These are phyloP conservation scores for Vairimorpha necatrix DNA, from an alignment of 371 early-diverging fungal species.

Conservation along the genomic window DNA sequence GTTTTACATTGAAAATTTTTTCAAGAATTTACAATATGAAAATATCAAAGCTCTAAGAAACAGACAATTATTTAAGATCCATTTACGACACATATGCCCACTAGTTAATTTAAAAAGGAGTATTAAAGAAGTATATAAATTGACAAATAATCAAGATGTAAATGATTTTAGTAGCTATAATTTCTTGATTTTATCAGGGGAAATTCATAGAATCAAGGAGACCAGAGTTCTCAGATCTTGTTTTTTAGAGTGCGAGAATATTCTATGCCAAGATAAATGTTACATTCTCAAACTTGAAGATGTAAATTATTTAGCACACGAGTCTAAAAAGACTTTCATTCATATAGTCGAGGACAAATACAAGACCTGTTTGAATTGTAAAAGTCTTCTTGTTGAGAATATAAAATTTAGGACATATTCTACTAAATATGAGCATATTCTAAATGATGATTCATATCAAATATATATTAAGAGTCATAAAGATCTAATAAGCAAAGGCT, in stretches of 20 bases:
- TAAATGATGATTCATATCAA: not conserved
- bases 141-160: not conserved
- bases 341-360: no score
- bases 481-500: not conserved
- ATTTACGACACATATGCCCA: not conserved
- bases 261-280: not conserved
- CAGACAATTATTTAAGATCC: not conserved
- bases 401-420: not conserved
- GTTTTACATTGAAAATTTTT: not conserved
- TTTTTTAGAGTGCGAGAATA: not conserved
- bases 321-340: conserved; percentile 1
- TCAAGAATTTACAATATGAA: not conserved
- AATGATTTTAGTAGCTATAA: not conserved
- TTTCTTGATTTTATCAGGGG: not conserved
- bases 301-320: not conserved
- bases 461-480: not conserved
- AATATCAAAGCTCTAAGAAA: not conserved
- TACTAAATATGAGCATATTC: not conserved
- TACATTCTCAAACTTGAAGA: not conserved
- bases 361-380: conserved; percentile 4
- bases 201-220: not conserved
- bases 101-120: not conserved
- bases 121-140: not conserved
- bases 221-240: not conserved
- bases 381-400: not conserved